Conservation (phyloP, 1,284 basidiomycete species). For the Hemileia vastatrix region DNA sequence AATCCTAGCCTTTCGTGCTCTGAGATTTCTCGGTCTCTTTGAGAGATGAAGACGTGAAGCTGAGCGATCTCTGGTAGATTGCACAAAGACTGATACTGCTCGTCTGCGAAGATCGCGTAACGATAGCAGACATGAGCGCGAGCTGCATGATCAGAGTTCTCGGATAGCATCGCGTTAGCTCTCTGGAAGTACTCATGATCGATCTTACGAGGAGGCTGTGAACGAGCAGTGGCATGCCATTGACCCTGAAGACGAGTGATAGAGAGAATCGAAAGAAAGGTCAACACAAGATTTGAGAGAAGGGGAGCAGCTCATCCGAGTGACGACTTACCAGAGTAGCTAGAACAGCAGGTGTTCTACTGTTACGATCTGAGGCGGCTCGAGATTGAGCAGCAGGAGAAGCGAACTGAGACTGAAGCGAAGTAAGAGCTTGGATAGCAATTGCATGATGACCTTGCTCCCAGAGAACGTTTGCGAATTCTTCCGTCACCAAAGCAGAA, state of each 20-base stretch:
- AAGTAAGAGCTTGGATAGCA: constrained; percentile 65
- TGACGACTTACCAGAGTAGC: constrained; percentile 6
- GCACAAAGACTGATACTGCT: constrained; percentile 63
- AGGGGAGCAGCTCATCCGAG: background rate
- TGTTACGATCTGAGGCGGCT: too few relatives aligned
- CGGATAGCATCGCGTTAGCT: constrained; percentile 10
- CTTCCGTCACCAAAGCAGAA: constrained; percentile 53
- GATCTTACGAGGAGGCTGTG: constrained; percentile 20
- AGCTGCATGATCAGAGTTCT: constrained; percentile 32
- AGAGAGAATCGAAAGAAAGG: background rate
- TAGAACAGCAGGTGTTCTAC: background rate
- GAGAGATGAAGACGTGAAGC: constrained; percentile 62
- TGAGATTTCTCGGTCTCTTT: constrained; percentile 57
- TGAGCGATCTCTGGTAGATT: constrained; percentile 64
- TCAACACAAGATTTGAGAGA: constrained; percentile 15
- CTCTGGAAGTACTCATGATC: constrained; percentile 18
- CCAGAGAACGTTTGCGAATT: constrained; percentile 87
- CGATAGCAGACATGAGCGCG: constrained; percentile 65
- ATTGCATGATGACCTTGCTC: constrained; percentile 69
- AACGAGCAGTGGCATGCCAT: constrained; percentile 41
- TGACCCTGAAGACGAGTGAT: background rate
- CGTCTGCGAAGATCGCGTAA: constrained; percentile 79
- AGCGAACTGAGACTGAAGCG: constrained; percentile 30
- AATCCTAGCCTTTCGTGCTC: constrained; percentile 15
- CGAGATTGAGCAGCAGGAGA: constrained; percentile 9